Evolutionary conservation across 2,329 filamentous ascomycete genomes (phyloP).

Genomic region (Laburnicola sp.): DNA sequence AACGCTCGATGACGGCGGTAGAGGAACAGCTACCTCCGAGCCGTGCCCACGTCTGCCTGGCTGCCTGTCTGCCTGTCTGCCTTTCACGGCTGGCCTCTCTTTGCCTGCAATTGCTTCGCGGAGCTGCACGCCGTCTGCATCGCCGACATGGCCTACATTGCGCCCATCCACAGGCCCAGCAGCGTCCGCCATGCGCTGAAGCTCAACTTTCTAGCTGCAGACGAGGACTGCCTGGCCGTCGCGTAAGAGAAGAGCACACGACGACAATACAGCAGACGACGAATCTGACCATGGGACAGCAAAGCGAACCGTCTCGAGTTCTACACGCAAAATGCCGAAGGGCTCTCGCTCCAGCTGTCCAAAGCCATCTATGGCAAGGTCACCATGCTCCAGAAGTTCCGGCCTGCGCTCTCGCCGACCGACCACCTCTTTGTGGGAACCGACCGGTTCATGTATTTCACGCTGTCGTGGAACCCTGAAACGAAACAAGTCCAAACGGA

Average conservation of each 20-base stretch:
- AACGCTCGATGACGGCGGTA: constrained; percentile 25
- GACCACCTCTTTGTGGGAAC: constrained; percentile 94
- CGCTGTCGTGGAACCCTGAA: constrained; percentile 75
- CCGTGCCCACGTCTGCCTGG: background rate
- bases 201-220: constrained; percentile 71
- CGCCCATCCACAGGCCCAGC: constrained; percentile 88
- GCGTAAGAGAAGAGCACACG: constrained; percentile 63
- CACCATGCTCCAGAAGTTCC: constrained; percentile 79
- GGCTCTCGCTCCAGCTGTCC: constrained; percentile 63
- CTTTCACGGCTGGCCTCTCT: background rate
- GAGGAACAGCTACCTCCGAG: constrained; percentile 38
- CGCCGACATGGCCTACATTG: constrained; percentile 81
- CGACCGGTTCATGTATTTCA: constrained; percentile 88
- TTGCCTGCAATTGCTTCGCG: background rate
- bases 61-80: background rate
- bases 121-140: constrained; percentile 16
- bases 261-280: background rate
- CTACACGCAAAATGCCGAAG: constrained; percentile 69
- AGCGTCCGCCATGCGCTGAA: constrained; percentile 88
- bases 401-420: constrained; percentile 70
- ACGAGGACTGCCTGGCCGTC: constrained; percentile 81
- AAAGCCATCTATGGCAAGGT: constrained; percentile 82
- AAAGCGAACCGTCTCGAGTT: constrained; percentile 86
- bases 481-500: constrained; percentile 58
- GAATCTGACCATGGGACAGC: constrained; percentile 38